A percentile compares a stretch with the other conserved stretches of the same genome.
Conservation (phyloP, 106 monocot species). For the Acorus gramineus region DNA sequence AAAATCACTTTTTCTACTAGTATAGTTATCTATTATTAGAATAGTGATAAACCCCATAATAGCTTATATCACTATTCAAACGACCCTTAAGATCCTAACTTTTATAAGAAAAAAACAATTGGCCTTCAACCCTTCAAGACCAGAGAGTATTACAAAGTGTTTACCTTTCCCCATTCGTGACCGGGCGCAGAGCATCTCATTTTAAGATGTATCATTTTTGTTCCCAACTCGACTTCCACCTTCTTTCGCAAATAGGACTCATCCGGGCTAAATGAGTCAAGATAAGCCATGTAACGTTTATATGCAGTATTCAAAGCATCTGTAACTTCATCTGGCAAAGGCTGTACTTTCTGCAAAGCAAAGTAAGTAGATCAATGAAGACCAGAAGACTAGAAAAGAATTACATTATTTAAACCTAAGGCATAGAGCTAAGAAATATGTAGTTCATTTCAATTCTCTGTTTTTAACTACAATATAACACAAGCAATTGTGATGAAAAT, state of each 20-base stretch:
- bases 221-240: conserved; percentile 85
- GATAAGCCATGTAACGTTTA: conserved; percentile 70
- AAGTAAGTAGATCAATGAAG: background rate
- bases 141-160: too few species aligned
- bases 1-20: too few species aligned
- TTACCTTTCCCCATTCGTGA: conserved; percentile 96
- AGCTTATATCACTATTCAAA: too few species aligned
- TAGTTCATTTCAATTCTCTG: too few species aligned
- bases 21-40: background rate
- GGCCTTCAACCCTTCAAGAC: too few species aligned
- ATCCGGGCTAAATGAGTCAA: conserved; percentile 80
- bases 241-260: conserved; percentile 79
- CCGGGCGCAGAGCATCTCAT: conserved; percentile 94
- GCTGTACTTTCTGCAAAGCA: conserved; percentile 53
- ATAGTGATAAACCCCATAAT: too few species aligned
- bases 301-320: conserved; percentile 73
- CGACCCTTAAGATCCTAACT: too few species aligned
- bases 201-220: conserved; percentile 91
- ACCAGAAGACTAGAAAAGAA: too few species aligned
- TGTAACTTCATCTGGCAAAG: conserved; percentile 49
- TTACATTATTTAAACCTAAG: too few species aligned
- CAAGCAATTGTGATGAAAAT: background rate
- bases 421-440: too few species aligned
- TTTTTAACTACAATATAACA: too few species aligned
- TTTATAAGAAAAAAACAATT: too few species aligned